Conservation (phyloP, 768 basidiomycete genomes). For the Boletus speciosus region DNA sequence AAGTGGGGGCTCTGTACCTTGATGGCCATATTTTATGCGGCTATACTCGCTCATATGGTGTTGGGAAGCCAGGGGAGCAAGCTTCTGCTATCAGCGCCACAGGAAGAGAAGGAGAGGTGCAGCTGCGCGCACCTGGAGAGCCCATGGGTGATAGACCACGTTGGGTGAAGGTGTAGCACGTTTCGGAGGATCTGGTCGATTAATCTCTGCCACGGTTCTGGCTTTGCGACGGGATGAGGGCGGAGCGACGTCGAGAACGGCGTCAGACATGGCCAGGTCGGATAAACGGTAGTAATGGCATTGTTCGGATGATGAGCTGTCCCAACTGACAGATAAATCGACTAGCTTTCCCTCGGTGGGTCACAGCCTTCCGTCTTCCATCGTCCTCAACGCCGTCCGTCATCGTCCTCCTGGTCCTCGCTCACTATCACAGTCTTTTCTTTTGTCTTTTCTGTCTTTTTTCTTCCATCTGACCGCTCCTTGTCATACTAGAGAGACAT, state of each 20-base stretch:
- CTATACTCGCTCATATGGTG: constrained; percentile 73
- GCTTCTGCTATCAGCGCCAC: constrained; percentile 29
- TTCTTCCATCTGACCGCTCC: background rate
- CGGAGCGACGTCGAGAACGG: background rate
- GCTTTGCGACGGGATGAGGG: background rate
- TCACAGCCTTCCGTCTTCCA: background rate
- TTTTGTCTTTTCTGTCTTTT: background rate
- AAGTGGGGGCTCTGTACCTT: constrained; percentile 18
- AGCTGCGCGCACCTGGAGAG: constrained; percentile 21
- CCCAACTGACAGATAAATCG: background rate
- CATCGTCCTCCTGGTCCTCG: background rate
- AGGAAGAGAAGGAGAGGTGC: background rate
- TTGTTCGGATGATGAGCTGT: background rate
- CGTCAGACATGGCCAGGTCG: constrained; percentile 10
- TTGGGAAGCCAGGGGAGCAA: constrained; percentile 63
- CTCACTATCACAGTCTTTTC: background rate
- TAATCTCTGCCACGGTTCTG: background rate
- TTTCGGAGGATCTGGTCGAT: background rate
- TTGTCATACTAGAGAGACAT: constrained; percentile 5
- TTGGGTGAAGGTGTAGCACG: no score
- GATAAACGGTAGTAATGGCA: background rate
- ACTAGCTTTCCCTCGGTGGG: background rate
- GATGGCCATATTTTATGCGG: constrained; percentile 60
- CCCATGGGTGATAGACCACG: constrained; percentile 12
- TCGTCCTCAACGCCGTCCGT: background rate